Evolutionary conservation across 768 basidiomycete species (phyloP).

Genomic region (Tylopilus rubrobrunneus): DNA sequence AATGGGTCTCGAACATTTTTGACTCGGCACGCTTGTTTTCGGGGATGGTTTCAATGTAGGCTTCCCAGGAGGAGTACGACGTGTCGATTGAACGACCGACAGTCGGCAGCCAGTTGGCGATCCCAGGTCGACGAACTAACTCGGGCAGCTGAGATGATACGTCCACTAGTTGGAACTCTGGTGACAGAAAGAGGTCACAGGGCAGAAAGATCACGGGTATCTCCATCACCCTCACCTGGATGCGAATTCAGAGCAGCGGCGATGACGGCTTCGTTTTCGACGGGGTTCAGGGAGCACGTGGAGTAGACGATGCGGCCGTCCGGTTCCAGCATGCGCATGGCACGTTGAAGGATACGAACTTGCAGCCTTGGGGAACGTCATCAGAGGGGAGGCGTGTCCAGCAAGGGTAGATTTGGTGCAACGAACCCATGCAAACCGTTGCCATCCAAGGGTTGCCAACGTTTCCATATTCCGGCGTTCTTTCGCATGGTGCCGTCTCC

Average conservation of each 20-base stretch:
- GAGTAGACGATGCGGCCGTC: conserved; percentile 96
- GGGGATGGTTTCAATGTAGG: conserved; percentile 49
- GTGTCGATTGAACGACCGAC: conserved; percentile 49
- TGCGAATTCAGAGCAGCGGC: conserved; percentile 74
- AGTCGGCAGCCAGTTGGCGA: conserved; percentile 76
- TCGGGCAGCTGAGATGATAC: conserved; percentile 66
- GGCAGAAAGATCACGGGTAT: neutral
- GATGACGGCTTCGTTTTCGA: conserved; percentile 96
- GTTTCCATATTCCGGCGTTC: conserved; percentile 92
- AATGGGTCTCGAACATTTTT: conserved; percentile 70
- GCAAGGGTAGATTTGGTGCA: neutral
- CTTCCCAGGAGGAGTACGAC: conserved; percentile 57
- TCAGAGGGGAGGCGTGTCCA: conserved; percentile 1
- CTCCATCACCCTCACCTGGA: conserved; percentile 43
- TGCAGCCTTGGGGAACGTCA: conserved; percentile 61
- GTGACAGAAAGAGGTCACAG: neutral
- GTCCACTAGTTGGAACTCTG: conserved; percentile 78
- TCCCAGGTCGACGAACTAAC: conserved; percentile 72
- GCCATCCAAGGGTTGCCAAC: conserved; percentile 84
- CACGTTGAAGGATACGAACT: conserved; percentile 86
- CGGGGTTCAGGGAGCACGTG: conserved; percentile 94
- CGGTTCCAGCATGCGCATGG: conserved; percentile 78
- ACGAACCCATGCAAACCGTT: conserved; percentile 85
- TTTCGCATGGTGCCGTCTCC: conserved; percentile 96
- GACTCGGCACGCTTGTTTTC: conserved; percentile 46